Percentiles rank a stretch among this genome's conserved stretches.
phyloP scores from a whole-genome alignment of 352 stramenopile genomes.

The Pythium inflatum region DNA sequence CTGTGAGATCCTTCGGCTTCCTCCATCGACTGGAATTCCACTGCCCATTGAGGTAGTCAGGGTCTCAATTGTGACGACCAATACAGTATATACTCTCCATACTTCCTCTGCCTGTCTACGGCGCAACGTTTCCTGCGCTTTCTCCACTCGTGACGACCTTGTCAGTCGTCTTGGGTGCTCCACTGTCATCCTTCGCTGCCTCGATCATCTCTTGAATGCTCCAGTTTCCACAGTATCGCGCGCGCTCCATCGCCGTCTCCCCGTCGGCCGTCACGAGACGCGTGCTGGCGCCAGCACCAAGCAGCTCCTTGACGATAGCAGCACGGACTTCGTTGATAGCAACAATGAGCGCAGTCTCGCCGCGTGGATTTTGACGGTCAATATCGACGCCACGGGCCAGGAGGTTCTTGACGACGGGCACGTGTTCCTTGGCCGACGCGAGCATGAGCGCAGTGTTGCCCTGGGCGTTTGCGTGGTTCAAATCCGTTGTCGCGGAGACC shows the following conservation, averaged over 20 bases:
- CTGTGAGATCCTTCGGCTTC: no score
- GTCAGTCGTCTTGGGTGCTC: no score
- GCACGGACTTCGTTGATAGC: background rate
- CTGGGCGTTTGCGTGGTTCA: background rate
- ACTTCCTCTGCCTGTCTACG: no score
- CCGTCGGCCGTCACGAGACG: background rate
- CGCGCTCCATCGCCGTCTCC: background rate
- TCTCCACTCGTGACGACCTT: no score
- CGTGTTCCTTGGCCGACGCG: no score
- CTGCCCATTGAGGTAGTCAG: no score
- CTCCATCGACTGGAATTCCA: no score
- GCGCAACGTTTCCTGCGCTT: no score
- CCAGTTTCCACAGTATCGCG: background rate
- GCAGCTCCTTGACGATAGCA: background rate
- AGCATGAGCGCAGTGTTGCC: background rate
- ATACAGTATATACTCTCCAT: no score
- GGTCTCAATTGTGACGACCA: no score
- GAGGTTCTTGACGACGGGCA: no score
- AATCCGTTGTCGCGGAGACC: background rate
- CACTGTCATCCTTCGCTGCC: no score
- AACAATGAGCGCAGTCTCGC: background rate
- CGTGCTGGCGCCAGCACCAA: background rate
- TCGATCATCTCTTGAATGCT: background rate
- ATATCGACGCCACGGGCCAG: background rate
- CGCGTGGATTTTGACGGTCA: background rate